phyloP scores from a whole-genome alignment of 2,329 filamentous ascomycete genomes.

The Delphinella strobiligena region DNA sequence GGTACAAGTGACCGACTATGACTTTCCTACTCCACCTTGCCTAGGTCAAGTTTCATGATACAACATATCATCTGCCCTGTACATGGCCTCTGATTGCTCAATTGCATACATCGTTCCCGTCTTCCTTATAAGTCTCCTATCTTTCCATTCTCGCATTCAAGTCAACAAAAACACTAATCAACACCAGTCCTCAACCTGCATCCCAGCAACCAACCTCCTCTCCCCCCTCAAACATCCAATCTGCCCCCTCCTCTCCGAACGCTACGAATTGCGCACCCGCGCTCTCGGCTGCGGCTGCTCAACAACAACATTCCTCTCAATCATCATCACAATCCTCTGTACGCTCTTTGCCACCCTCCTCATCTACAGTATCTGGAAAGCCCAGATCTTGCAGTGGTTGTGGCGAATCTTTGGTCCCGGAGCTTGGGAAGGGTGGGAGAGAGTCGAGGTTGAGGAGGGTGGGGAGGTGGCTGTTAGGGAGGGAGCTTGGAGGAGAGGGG shows the following conservation, averaged over 20 bases:
- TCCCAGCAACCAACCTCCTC: slow-evolving; percentile 29
- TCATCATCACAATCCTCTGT: slow-evolving; percentile 29
- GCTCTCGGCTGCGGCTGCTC: slow-evolving; percentile 34
- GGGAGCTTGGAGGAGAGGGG: slow-evolving; percentile 1
- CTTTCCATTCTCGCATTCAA: background rate
- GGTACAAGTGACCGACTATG: background rate
- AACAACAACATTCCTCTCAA: slow-evolving; percentile 32
- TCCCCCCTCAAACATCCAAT: slow-evolving; percentile 24
- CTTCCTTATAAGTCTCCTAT: background rate
- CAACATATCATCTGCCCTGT: too few relatives aligned
- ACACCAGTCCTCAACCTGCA: slow-evolving; percentile 27
- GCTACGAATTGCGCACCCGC: slow-evolving; percentile 33
- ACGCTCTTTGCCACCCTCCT: slow-evolving; percentile 27
- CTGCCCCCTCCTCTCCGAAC: slow-evolving; percentile 27
- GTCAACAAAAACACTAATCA: slow-evolving; percentile 4
- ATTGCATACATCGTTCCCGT: background rate
- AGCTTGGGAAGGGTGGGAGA: slow-evolving; percentile 10
- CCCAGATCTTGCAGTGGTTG: slow-evolving; percentile 8
- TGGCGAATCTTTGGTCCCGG: slow-evolving; percentile 17
- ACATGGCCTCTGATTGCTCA: too few relatives aligned
- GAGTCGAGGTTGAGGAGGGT: slow-evolving; percentile 6
- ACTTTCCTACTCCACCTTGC: too few relatives aligned
- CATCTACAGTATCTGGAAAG: slow-evolving; percentile 18
- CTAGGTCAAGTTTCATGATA: too few relatives aligned
- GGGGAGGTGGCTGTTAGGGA: background rate